These are phyloP conservation scores for Musa troglodytarum DNA, from an alignment of 176 grass and related monocot species.

Conservation along the genomic window DNA sequence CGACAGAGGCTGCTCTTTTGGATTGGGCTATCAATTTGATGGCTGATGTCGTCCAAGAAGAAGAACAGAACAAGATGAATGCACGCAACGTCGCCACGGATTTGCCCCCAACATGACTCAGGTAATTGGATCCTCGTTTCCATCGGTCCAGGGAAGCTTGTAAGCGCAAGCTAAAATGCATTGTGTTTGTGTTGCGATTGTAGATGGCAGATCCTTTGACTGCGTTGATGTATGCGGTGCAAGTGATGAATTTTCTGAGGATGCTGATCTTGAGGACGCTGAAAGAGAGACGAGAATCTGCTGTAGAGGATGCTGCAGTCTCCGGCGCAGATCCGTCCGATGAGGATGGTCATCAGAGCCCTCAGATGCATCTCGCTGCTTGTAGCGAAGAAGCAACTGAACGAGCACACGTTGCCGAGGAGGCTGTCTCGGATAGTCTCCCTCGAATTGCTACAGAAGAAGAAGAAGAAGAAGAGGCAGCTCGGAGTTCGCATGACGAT, in stretches of 20 bases:
- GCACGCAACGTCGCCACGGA: conserved; percentile 82
- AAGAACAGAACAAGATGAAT: conserved; percentile 71
- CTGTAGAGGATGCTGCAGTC: background rate
- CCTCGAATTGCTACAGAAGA: conserved; percentile 19
- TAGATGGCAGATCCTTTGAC: conserved; percentile 67
- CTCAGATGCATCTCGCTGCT: conserved; percentile 1
- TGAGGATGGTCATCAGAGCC: conserved; percentile 3
- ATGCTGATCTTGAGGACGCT: conserved; percentile 63
- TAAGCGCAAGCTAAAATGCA: background rate
- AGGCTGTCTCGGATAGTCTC: conserved; percentile 37
- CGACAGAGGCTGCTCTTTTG: conserved; percentile 52
- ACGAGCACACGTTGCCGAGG: conserved; percentile 26
- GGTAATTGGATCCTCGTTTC: conserved; percentile 24
- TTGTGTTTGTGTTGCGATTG: background rate
- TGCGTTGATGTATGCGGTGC: conserved; percentile 72
- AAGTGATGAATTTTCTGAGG: conserved; percentile 89
- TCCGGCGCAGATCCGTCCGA: conserved; percentile 8
- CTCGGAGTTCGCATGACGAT: background rate
- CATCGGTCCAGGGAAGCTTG: background rate
- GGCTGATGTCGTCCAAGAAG: conserved; percentile 69
- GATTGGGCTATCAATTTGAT: conserved; percentile 88
- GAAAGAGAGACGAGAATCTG: conserved; percentile 39
- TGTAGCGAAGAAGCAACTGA: conserved; percentile 32
- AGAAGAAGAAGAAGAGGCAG: background rate
- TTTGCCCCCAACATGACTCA: conserved; percentile 90